Evolutionary conservation across 2,329 filamentous ascomycete species (phyloP).

Genomic region (Sporothrix globosa): DNA sequence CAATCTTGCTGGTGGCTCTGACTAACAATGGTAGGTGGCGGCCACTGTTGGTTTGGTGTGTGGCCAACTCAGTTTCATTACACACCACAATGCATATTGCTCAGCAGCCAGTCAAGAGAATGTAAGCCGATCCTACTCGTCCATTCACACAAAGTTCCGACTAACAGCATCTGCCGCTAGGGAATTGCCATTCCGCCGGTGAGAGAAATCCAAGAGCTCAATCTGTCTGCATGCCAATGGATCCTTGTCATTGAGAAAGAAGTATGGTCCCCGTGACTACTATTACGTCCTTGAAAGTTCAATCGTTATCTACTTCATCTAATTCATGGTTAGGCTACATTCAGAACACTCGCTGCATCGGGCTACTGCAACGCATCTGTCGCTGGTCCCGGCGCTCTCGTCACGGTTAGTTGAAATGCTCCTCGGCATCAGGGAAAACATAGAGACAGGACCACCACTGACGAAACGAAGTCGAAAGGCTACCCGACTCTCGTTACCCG

Average conservation of each 20-base stretch:
- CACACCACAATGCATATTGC: slow-evolving; percentile 39
- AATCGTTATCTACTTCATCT: not conserved
- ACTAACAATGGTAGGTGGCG: slow-evolving; percentile 58
- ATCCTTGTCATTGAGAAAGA: slow-evolving; percentile 80
- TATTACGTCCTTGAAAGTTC: too few species aligned
- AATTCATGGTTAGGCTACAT: slow-evolving; percentile 64
- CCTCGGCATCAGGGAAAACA: not conserved
- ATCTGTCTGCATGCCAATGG: slow-evolving; percentile 60
- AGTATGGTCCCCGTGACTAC: slow-evolving; percentile 45
- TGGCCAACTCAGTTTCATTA: slow-evolving; percentile 56
- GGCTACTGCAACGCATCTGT: slow-evolving; percentile 56
- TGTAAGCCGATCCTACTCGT: slow-evolving; percentile 6
- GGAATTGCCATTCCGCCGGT: slow-evolving; percentile 64
- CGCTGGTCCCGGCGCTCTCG: slow-evolving; percentile 62
- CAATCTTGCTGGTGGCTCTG: not conserved
- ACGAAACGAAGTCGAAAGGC: slow-evolving; percentile 67
- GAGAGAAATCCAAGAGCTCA: slow-evolving; percentile 53
- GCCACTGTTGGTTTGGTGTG: slow-evolving; percentile 71
- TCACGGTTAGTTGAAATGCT: slow-evolving; percentile 59
- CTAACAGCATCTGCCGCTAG: slow-evolving; percentile 43
- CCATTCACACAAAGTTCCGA: not conserved
- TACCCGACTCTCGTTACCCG: slow-evolving; percentile 77
- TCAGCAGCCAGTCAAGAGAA: slow-evolving; percentile 27
- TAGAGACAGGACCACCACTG: not conserved
- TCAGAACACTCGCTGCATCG: slow-evolving; percentile 65